Evolutionary conservation across 345 rosid genomes (phyloP).

Genomic region (Litchi chinensis): DNA sequence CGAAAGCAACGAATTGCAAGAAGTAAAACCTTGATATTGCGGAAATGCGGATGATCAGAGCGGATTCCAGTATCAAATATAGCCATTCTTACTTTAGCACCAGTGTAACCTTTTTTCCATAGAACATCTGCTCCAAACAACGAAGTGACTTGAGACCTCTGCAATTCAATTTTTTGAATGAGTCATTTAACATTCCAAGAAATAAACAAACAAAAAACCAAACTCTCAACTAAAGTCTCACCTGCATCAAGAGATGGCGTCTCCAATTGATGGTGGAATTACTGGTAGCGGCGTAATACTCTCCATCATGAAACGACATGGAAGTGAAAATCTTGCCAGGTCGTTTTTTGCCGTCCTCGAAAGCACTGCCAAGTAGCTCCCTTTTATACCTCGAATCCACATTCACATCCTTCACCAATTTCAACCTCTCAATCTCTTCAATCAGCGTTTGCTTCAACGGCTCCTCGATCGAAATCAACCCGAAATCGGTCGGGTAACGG

Average conservation of each 20-base stretch:
- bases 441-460: constrained; percentile 45
- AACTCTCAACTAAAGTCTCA: constrained; percentile 8
- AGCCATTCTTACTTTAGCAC: constrained; percentile 96
- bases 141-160: constrained; percentile 93
- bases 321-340: constrained; percentile 88
- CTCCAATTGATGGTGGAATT: constrained; percentile 72
- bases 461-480: constrained; percentile 63
- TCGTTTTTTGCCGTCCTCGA: constrained; percentile 66
- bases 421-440: constrained; percentile 60
- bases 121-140: constrained; percentile 91
- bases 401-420: constrained; percentile 76
- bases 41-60: constrained; percentile 91
- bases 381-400: constrained; percentile 70
- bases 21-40: constrained; percentile 77
- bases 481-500: constrained; percentile 82
- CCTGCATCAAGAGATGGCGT: constrained; percentile 78
- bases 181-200: background rate
- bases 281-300: constrained; percentile 45
- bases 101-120: constrained; percentile 90
- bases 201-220: background rate
- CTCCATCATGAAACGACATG: constrained; percentile 76
- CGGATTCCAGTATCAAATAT: constrained; percentile 98
- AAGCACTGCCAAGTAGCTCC: constrained; percentile 61
- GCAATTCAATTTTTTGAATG: constrained; percentile 16
- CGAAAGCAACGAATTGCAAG: background rate